Percentiles rank a stretch among this genome's conserved stretches.
These are phyloP conservation scores for Gigaspora rosea DNA, from an alignment of 192 early-diverging fungal genomes.

Conservation along the genomic window DNA sequence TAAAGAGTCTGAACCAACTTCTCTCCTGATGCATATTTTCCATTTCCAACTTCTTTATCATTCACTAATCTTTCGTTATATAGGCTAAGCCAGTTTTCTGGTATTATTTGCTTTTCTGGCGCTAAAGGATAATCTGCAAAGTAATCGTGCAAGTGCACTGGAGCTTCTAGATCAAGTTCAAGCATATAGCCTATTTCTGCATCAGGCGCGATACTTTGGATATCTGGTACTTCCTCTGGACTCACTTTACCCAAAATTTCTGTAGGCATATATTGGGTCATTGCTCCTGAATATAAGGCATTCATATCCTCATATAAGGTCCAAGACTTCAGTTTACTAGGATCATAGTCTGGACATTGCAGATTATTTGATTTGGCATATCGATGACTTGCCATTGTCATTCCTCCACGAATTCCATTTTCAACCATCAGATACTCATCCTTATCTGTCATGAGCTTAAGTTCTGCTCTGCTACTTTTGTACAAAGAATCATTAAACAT, in stretches of 20 bases:
- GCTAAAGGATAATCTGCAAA: slow-evolving; percentile 16
- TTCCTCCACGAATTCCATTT: not conserved
- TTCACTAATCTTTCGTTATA: slow-evolving; percentile 27
- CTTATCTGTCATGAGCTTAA: slow-evolving; percentile 23
- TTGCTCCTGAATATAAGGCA: slow-evolving; percentile 26
- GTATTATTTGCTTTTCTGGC: slow-evolving; percentile 22
- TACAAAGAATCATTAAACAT: slow-evolving; percentile 28
- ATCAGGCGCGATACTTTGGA: slow-evolving; percentile 9
- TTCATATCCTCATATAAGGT: slow-evolving; percentile 25
- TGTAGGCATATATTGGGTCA: slow-evolving; percentile 27
- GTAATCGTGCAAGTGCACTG: slow-evolving; percentile 13
- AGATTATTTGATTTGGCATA: slow-evolving; percentile 24
- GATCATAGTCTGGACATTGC: slow-evolving; percentile 22
- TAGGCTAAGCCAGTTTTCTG: slow-evolving; percentile 25
- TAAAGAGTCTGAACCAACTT: slow-evolving; percentile 13
- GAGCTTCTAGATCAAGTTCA: slow-evolving; percentile 22
- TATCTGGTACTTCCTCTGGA: slow-evolving; percentile 15
- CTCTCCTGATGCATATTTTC: slow-evolving; percentile 18
- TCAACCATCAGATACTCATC: slow-evolving; percentile 16
- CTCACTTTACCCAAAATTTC: slow-evolving; percentile 19
- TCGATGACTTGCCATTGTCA: slow-evolving; percentile 22
- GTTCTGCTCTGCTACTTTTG: slow-evolving; percentile 20
- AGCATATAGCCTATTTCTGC: slow-evolving; percentile 14
- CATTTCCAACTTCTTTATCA: slow-evolving; percentile 9
- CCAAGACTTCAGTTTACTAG: slow-evolving; percentile 7